phyloP scores from a whole-genome alignment of 169 alveolate genomes.

The Eimeria necatrix region DNA sequence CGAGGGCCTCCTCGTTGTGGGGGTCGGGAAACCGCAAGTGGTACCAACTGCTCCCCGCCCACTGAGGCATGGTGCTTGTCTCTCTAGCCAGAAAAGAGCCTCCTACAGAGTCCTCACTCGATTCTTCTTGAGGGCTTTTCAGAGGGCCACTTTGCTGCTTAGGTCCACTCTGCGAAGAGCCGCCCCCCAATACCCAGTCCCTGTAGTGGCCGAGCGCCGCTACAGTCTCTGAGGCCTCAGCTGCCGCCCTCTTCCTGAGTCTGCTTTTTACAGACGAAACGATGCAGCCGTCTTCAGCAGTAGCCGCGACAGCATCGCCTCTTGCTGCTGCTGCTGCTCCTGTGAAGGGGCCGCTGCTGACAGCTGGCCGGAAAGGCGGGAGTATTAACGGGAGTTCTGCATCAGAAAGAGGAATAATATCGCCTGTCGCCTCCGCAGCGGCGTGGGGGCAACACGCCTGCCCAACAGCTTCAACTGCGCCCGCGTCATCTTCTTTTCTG shows the following conservation, averaged over 20 bases:
- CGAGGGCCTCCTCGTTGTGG: conserved; percentile 80
- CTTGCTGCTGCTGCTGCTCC: conserved; percentile 36
- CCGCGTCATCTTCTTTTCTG: conserved; percentile 63
- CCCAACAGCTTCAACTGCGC: conserved; percentile 80
- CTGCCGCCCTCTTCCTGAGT: not conserved
- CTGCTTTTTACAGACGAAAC: not conserved
- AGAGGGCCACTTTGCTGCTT: not conserved
- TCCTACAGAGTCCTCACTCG: not conserved
- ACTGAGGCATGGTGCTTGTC: conserved; percentile 95
- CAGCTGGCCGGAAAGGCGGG: conserved; percentile 41
- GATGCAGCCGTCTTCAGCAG: not conserved
- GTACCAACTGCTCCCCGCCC: conserved; percentile 97
- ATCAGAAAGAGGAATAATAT: not conserved
- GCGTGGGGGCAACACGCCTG: not conserved
- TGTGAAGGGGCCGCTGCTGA: not conserved
- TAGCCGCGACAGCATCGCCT: not conserved
- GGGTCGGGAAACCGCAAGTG: conserved; percentile 93
- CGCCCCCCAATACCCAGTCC: not conserved
- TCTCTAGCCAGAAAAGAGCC: conserved; percentile 82
- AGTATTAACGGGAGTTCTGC: not conserved
- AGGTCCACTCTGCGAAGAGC: not conserved
- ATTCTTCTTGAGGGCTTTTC: not conserved
- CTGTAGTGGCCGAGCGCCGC: conserved; percentile 23
- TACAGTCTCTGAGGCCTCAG: not conserved
- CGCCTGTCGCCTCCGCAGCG: not conserved